Base-by-base conservation (phyloP, 345 rosid species). In the Atalantia buxifolia region DNA sequence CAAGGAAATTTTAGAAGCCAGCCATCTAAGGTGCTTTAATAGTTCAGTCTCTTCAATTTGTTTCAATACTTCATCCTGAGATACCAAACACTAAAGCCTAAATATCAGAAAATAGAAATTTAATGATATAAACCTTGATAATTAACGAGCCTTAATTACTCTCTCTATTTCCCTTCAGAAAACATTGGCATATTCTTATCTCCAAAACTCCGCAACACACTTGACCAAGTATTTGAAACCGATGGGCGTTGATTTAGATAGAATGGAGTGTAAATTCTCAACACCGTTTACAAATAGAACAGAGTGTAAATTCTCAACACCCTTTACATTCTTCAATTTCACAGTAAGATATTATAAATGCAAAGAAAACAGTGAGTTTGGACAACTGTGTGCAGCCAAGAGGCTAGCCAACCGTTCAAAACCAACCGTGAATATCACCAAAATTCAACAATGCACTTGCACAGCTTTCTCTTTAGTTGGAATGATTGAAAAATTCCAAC, bases 61-160 rank as follows among this genome's bases (percentile, higher is more conserved):
- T 72, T 77, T 77, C 66, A 72, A 60, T 66, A 77, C 63, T 62
- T 81, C 75, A 27, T 81, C 74, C 84, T 77, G 71, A 31, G 77
- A 65, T 19, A 27, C 48, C 71, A 40, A 69, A 53, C 7, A 53
- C 7, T 33, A 53, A 53, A 62, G 6, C 25, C 16, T 6, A 24
- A 61, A 16, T 22, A 53, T 38, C 2, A 60, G 27, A 16, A 27
- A 21, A 33, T 42, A 69, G 14, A 33, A 31, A 55, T 42, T 42
- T 42, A 5, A 33, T 33, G 5, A 33, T 33, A 5, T 50, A 48
- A 31, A 74, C 75, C 78, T 81, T 73, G 9, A 81, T 12, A 45
- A 45, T 45, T 13, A 60, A 33, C 1, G 5, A 81, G 76, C 66
- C 76, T 69, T 38, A 45, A 45, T 12, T 45, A 59, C 53, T 81